Evolutionary conservation across 129 eudicot genomes (phyloP).

Genomic region (Silybum marianum): DNA sequence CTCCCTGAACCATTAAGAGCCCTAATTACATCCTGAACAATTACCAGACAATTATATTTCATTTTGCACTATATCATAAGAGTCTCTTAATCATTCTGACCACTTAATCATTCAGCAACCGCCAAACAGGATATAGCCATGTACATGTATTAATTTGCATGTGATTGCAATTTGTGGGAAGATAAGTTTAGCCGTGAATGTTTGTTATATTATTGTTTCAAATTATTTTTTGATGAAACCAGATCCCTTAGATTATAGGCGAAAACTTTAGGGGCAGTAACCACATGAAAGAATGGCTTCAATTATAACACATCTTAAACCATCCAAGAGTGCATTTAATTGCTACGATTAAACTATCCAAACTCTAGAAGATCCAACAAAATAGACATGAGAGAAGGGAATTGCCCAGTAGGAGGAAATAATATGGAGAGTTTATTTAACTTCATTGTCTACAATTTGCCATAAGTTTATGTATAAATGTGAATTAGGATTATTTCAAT

Average conservation of each 20-base stretch:
- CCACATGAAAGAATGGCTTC: not conserved
- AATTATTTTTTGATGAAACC: not conserved
- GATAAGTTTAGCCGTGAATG: not conserved
- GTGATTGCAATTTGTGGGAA: not conserved
- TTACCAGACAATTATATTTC: too few species aligned
- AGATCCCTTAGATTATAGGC: not conserved
- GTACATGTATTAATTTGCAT: not conserved
- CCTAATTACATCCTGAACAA: too few species aligned
- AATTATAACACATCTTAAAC: not conserved
- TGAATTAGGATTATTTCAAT: not conserved
- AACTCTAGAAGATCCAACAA: not conserved
- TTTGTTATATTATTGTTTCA: not conserved
- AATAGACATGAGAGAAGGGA: not conserved
- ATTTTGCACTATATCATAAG: too few species aligned
- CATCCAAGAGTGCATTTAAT: not conserved
- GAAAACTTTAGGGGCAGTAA: not conserved
- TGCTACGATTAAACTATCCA: not conserved
- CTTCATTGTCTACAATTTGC: not conserved
- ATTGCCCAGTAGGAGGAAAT: not conserved
- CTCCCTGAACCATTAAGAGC: too few species aligned
- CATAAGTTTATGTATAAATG: not conserved
- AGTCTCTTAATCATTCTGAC: too few species aligned
- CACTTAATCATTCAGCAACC: too few species aligned
- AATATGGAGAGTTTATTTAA: not conserved
- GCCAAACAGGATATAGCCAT: not conserved